Base-by-base conservation (phyloP, 768 basidiomycete genomes). In the Amanita pallidorosea region DNA sequence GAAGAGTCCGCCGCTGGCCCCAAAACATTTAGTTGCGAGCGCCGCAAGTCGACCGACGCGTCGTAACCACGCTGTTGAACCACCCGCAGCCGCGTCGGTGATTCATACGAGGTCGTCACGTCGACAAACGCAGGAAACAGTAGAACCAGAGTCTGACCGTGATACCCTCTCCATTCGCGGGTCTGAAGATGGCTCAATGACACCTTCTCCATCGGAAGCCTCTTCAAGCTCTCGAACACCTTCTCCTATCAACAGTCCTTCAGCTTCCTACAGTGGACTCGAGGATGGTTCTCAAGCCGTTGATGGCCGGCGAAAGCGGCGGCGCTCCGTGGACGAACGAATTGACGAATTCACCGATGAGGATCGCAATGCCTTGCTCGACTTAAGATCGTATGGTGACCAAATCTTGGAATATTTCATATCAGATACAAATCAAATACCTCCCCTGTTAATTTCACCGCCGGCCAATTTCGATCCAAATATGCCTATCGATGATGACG, bases 391-490 rank as follows among this genome's bases (percentile, higher is more conserved):
- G n/a, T 97, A 98, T 61, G 91, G 85, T 33, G 94, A 98, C 67
- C 88, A 92, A 63, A 92, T 99, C 53, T 75, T 99, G 58, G 95
- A 97, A 70, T 98, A 96, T 69, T 99, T 98, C 66, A 92, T 99
- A 57, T 95, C 95, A 41, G 96, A 99, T 67, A 88, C 92, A 36
- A 86, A 88, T 54, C 87, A 91, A 61, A 82, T 94, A 27, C 96
- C 96, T 7, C 75, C 79, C 20, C 71, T 96, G 52, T 82, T 99
- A 57, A 83, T 95, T 54, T 77, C 76, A 36, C 96, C 93, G 13
- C 93, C 95, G 5, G 61, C 77, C 36, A 88, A 96, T 66, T 94
- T 96, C 63, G 92, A 98, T 64, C 83, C 96, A 11, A 92, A 98
- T 60, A 87, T 93, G 73, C 82, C 85, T 31, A 98, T 99, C 54